Conservation (phyloP, 202 grass and related monocot genomes). For the Elaeis oleifera region DNA sequence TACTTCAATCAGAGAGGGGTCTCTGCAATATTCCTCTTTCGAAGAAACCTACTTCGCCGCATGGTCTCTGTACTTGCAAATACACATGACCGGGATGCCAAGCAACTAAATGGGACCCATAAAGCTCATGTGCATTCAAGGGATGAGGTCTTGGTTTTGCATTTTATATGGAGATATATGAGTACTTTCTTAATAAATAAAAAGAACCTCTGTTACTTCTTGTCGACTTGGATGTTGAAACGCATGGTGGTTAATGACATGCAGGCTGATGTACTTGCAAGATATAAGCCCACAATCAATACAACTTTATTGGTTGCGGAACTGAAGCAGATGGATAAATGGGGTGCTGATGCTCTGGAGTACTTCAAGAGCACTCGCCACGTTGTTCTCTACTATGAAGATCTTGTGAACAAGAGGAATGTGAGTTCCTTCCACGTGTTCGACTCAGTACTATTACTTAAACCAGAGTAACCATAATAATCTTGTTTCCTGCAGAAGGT, state of each 20-base stretch:
- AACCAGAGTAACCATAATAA: background rate
- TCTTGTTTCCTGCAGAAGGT: conserved; percentile 47
- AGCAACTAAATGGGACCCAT: conserved; percentile 91
- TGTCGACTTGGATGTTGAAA: conserved; percentile 6
- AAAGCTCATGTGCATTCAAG: conserved; percentile 69
- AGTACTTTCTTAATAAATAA: conserved; percentile 11
- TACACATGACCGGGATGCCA: conserved; percentile 52
- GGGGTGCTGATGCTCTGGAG: conserved; percentile 49
- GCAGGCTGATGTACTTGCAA: conserved; percentile 74
- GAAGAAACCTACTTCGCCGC: conserved; percentile 75
- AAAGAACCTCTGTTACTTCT: too few relatives aligned
- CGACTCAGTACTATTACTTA: background rate
- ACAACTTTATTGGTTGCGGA: conserved; percentile 49
- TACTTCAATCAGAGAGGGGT: conserved; percentile 84
- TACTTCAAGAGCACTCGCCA: conserved; percentile 59
- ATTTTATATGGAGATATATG: conserved; percentile 4
- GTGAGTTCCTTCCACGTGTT: conserved; percentile 34
- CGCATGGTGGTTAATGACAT: conserved; percentile 5
- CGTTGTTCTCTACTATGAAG: conserved; percentile 80
- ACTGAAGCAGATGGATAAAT: conserved; percentile 51
- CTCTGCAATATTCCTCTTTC: conserved; percentile 74
- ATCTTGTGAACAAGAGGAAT: conserved; percentile 54
- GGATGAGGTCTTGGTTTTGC: conserved; percentile 34
- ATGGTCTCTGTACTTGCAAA: conserved; percentile 84
- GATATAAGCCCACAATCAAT: conserved; percentile 72